phyloP scores from a whole-genome alignment of 2,329 filamentous ascomycete species.

The Colletotrichum higginsianum region DNA sequence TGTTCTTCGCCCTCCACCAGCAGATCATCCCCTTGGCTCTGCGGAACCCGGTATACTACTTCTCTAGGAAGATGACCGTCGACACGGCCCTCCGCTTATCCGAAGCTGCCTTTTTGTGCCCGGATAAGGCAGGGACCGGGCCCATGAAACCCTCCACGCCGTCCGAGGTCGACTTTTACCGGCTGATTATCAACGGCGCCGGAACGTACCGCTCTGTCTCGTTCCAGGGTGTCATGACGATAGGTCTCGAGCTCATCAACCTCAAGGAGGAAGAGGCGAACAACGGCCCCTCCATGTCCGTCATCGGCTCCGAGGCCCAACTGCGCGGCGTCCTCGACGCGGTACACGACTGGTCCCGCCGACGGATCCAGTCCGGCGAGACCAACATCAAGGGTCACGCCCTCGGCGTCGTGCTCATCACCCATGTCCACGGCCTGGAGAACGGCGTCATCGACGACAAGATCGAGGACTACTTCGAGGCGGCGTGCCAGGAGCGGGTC shows the following conservation, averaged over 20 bases:
- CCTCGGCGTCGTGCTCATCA: conserved; percentile 52
- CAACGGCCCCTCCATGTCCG: conserved; percentile 49
- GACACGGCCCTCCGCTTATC: conserved; percentile 52
- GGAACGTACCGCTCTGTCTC: conserved; percentile 61
- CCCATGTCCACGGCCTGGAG: conserved; percentile 55
- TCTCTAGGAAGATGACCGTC: conserved; percentile 66
- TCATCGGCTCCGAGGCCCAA: conserved; percentile 52
- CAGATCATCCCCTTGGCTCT: conserved; percentile 61
- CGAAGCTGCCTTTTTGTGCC: conserved; percentile 45
- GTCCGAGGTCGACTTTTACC: conserved; percentile 50
- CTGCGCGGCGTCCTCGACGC: conserved; percentile 50
- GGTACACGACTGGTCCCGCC: conserved; percentile 50
- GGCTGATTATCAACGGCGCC: conserved; percentile 57
- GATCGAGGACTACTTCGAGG: conserved; percentile 51
- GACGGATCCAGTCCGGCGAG: conserved; percentile 58
- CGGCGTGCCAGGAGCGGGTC: conserved; percentile 47
- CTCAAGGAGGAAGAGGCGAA: conserved; percentile 59
- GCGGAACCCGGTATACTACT: conserved; percentile 65
- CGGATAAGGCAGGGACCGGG: conserved; percentile 40
- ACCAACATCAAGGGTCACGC: conserved; percentile 59
- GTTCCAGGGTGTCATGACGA: conserved; percentile 56
- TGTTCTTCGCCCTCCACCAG: conserved; percentile 69
- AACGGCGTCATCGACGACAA: conserved; percentile 48
- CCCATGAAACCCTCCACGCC: conserved; percentile 1
- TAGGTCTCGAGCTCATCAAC: conserved; percentile 63